Percentiles rank a stretch among this genome's conserved stretches.
Conservation (phyloP, 441 rosid genomes). For the Bruguiera hainesii region DNA sequence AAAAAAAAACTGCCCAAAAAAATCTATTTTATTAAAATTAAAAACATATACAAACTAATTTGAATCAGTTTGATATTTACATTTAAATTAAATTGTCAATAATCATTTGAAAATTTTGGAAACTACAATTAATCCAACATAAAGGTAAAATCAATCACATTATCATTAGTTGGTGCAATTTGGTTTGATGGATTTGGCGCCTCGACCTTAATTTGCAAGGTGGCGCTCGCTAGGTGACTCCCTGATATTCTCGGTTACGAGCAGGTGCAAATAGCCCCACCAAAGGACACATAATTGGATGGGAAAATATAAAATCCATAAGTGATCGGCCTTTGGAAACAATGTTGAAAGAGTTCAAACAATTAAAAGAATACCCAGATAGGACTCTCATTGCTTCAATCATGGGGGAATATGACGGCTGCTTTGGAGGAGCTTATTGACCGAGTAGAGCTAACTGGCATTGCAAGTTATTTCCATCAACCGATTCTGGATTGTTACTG, state of each 20-base stretch:
- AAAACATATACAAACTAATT: too few species aligned
- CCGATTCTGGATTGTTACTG: neutral
- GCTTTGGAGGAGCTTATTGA: conserved; percentile 59
- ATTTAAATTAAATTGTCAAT: too few species aligned
- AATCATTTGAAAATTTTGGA: too few species aligned
- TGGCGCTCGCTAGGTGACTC: conserved; percentile 43
- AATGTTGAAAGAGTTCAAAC: conserved; percentile 82
- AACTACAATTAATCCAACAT: too few species aligned
- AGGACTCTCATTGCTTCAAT: conserved; percentile 90
- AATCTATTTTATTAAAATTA: too few species aligned
- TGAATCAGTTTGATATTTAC: too few species aligned
- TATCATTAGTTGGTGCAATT: too few species aligned
- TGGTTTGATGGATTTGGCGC: too few species aligned
- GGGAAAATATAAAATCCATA: conserved; percentile 95
- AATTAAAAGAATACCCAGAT: conserved; percentile 72
- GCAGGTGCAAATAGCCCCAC: conserved; percentile 70
- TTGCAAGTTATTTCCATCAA: conserved; percentile 44
- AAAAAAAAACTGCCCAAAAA: too few species aligned
- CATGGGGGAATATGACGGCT: conserved; percentile 60
- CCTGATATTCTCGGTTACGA: conserved; percentile 74
- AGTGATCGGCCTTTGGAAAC: conserved; percentile 91
- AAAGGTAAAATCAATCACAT: too few species aligned
- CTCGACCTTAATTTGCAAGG: too few species aligned
- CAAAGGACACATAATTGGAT: conserved; percentile 77
- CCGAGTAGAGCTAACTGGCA: conserved; percentile 87